A percentile compares a stretch with the other conserved stretches of the same genome.
These are phyloP conservation scores for Dipteronia dyeriana DNA, from an alignment of 345 rosid species.

Conservation along the genomic window DNA sequence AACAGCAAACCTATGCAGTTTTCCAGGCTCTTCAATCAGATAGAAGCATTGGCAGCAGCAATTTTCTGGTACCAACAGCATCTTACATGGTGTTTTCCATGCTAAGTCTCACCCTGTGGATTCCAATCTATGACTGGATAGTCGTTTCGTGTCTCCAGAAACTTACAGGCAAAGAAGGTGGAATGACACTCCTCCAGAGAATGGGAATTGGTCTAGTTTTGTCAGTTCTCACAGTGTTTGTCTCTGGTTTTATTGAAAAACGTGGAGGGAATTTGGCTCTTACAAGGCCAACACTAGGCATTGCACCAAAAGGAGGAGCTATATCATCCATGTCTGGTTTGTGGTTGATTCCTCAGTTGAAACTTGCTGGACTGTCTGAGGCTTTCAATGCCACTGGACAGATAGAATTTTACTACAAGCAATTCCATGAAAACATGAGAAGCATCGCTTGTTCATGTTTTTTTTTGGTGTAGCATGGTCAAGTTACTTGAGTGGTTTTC, in stretches of 20 bases:
- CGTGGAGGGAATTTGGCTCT: slow-evolving; percentile 44
- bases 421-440: slow-evolving; percentile 55
- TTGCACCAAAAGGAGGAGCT: slow-evolving; percentile 39
- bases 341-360: slow-evolving; percentile 57
- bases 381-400: slow-evolving; percentile 42
- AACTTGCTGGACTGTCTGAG: slow-evolving; percentile 49
- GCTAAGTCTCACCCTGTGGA: slow-evolving; percentile 31
- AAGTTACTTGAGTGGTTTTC: slow-evolving; percentile 38
- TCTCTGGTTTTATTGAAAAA: slow-evolving; percentile 48
- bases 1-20: slow-evolving; percentile 59
- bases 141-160: slow-evolving; percentile 20
- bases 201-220: slow-evolving; percentile 49
- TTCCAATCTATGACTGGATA: slow-evolving; percentile 31
- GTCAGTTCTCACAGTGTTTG: slow-evolving; percentile 38
- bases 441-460: slow-evolving; percentile 34
- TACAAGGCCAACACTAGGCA: slow-evolving; percentile 50
- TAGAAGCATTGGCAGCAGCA: slow-evolving; percentile 32
- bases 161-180: slow-evolving; percentile 21
- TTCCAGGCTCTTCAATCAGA: slow-evolving; percentile 63
- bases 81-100: slow-evolving; percentile 33
- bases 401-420: slow-evolving; percentile 55
- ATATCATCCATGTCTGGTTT: slow-evolving; percentile 56
- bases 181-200: slow-evolving; percentile 38
- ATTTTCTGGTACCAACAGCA: slow-evolving; percentile 55
- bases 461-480: slow-evolving; percentile 33